Percentiles rank a stretch among this genome's conserved stretches.
Conservation (phyloP, 164 flowering plant species). For the Tetrastigma voinierianum region DNA sequence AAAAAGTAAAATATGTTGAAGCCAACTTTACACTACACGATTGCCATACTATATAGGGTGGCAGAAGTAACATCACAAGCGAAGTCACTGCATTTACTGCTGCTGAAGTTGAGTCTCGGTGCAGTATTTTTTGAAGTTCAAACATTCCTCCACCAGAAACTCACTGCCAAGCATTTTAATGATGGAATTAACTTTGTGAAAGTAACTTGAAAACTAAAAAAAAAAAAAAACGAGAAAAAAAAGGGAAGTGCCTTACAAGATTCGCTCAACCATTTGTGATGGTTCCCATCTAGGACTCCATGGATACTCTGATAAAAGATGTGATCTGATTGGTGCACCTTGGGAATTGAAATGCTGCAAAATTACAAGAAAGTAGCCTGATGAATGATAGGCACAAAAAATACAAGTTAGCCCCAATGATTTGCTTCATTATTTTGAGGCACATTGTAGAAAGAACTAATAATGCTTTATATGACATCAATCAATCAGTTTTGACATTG, state of each 20-base stretch:
- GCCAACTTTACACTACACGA: too few relatives aligned
- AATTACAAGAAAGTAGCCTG: background rate
- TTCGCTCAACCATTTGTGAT: conserved; percentile 73
- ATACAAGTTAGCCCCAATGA: background rate
- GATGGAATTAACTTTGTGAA: background rate
- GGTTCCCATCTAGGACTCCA: conserved; percentile 99
- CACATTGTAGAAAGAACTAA: too few relatives aligned
- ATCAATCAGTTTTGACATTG: too few relatives aligned
- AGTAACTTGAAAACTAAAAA: background rate
- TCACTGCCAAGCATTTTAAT: conserved; percentile 48
- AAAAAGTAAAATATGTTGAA: too few relatives aligned
- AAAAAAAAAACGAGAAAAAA: too few relatives aligned
- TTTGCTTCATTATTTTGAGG: background rate
- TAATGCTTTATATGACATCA: too few relatives aligned
- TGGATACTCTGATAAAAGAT: conserved; percentile 56
- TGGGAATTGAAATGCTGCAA: conserved; percentile 68
- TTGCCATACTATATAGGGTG: too few relatives aligned
- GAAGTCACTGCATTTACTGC: conserved; percentile 17
- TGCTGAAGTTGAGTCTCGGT: conserved; percentile 49
- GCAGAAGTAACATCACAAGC: background rate
- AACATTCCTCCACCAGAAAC: conserved; percentile 70
- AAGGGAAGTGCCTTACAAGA: too few relatives aligned
- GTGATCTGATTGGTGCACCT: conserved; percentile 63
- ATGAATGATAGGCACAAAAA: background rate
- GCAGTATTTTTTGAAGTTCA: conserved; percentile 83